A percentile compares a stretch with the other conserved stretches of the same genome.
phyloP scores from a whole-genome alignment of 2,329 filamentous ascomycete genomes.

The Madurella fahalii region DNA sequence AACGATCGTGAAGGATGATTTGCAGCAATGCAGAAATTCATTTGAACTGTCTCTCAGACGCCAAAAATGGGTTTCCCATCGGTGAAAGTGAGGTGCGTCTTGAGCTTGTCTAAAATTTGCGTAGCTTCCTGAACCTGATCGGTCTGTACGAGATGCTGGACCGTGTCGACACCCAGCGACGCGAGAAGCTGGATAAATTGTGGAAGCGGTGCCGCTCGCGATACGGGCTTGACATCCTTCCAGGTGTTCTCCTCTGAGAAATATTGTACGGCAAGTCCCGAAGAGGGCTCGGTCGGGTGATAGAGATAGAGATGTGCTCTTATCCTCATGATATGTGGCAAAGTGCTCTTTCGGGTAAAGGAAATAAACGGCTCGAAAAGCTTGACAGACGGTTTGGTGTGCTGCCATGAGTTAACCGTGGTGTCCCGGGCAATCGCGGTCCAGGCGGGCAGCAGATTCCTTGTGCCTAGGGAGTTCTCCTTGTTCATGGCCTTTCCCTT shows the following conservation, averaged over 20 bases:
- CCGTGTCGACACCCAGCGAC: conserved; percentile 44
- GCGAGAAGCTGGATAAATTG: conserved; percentile 27
- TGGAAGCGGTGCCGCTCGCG: conserved; percentile 2
- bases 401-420: conserved; percentile 47
- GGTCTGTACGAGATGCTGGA: conserved; percentile 40
- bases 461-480: conserved; percentile 29
- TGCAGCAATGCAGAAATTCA: too few species aligned
- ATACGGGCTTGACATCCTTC: background rate
- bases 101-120: conserved; percentile 31
- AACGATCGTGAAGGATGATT: too few species aligned
- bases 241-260: conserved; percentile 31
- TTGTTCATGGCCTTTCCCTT: conserved; percentile 43
- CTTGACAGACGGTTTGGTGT: conserved; percentile 41
- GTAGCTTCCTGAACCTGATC: conserved; percentile 41
- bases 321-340: conserved; percentile 39
- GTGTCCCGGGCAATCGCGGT: conserved; percentile 47
- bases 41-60: background rate
- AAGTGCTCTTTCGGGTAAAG: conserved; percentile 38
- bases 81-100: background rate
- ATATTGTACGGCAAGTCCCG: conserved; percentile 44
- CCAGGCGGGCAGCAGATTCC: conserved; percentile 43
- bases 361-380: conserved; percentile 52
- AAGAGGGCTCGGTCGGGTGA: conserved; percentile 49
- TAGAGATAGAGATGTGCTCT: conserved; percentile 51
- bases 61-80: background rate